Conservation (phyloP, 164 flowering plant genomes). For the Vitis riparia region DNA sequence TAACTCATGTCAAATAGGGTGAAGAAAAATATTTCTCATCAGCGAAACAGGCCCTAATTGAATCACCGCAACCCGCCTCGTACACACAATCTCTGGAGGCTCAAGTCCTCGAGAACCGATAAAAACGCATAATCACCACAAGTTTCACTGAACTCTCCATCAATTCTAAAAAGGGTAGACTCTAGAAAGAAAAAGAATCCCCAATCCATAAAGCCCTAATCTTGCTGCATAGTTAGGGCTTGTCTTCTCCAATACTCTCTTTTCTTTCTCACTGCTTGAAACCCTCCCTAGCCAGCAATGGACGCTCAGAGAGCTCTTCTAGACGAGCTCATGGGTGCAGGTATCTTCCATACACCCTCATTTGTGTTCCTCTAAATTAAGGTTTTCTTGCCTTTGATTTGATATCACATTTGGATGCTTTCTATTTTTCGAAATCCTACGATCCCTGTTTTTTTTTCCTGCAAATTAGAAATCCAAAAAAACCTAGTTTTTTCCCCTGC, state of each 20-base stretch:
- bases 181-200: no score
- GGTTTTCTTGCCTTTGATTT: background rate
- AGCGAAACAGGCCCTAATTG: no score
- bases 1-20: no score
- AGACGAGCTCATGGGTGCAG: constrained; percentile 97
- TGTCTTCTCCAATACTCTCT: background rate
- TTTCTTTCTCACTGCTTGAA: background rate
- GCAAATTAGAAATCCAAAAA: background rate
- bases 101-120: no score
- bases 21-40: no score
- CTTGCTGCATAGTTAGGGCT: background rate
- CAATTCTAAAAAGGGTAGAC: no score
- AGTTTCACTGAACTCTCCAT: no score
- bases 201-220: background rate
- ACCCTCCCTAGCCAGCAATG: constrained; percentile 38
- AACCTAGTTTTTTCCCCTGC: background rate
- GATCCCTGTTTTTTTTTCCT: no score
- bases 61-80: no score
- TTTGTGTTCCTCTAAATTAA: background rate
- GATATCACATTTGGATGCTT: background rate
- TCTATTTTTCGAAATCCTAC: background rate
- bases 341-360: constrained; percentile 28
- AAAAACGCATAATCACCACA: no score
- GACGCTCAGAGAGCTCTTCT: constrained; percentile 97
- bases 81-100: no score